Conservation (phyloP, 495 filamentous ascomycete species). For the Margaritispora aquatica region DNA sequence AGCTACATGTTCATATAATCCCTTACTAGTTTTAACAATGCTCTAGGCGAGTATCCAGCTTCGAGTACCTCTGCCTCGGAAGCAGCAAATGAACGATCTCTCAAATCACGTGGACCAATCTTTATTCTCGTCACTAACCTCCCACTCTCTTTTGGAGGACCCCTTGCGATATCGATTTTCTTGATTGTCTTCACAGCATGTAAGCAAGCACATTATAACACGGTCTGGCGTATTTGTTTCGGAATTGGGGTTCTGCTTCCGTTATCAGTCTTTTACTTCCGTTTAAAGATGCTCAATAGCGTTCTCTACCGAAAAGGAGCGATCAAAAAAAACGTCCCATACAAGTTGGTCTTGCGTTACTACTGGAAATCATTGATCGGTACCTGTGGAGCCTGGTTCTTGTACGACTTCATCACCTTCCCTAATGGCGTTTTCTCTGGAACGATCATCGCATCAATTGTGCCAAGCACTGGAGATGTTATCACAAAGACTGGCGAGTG, state of each 20-base stretch:
- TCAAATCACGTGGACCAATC: constrained; percentile 39
- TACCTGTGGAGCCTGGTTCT: constrained; percentile 44
- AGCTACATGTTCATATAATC: constrained; percentile 8
- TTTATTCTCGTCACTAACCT: constrained; percentile 51
- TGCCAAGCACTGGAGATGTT: constrained; percentile 27
- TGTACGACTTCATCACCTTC: constrained; percentile 44
- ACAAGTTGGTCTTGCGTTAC: constrained; percentile 35
- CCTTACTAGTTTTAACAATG: not conserved
- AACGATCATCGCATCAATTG: constrained; percentile 40
- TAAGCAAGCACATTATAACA: constrained; percentile 33
- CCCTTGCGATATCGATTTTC: constrained; percentile 41
- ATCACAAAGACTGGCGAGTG: constrained; percentile 39
- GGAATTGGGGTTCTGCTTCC: constrained; percentile 46
- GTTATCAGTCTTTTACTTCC: constrained; percentile 45
- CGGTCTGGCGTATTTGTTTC: constrained; percentile 46
- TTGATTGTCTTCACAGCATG: constrained; percentile 40
- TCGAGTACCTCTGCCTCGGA: constrained; percentile 39
- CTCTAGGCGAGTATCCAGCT: constrained; percentile 40
- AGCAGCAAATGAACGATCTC: constrained; percentile 38
- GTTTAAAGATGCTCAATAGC: constrained; percentile 46
- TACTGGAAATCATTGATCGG: constrained; percentile 46
- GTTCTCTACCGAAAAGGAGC: constrained; percentile 42
- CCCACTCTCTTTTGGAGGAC: constrained; percentile 42
- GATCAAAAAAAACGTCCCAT: constrained; percentile 41
- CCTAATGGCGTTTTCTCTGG: constrained; percentile 45